A percentile compares a stretch with the other conserved stretches of the same genome.
Conservation (phyloP, 441 rosid species). For the Erodium chrysanthum region DNA sequence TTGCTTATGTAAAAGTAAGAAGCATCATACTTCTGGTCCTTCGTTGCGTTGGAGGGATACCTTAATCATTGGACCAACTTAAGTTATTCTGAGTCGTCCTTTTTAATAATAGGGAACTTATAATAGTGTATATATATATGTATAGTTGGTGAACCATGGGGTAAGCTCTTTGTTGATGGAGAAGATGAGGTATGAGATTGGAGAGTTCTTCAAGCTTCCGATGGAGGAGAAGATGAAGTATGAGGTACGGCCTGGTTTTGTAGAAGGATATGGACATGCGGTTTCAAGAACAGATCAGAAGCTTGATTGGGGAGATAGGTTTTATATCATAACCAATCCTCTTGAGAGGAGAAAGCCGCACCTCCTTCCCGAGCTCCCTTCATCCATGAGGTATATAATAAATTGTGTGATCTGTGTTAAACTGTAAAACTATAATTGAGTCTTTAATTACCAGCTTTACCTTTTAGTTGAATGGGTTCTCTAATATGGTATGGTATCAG, state of each 20-base stretch:
- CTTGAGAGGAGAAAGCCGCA: slow-evolving; percentile 28
- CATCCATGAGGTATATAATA: slow-evolving; percentile 43
- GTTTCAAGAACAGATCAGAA: slow-evolving; percentile 17
- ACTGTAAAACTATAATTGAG: too few species aligned
- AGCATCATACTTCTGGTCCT: too few species aligned
- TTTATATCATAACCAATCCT: slow-evolving; percentile 39
- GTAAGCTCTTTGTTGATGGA: slow-evolving; percentile 23
- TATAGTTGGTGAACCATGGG: slow-evolving; percentile 49
- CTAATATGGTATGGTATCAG: too few species aligned
- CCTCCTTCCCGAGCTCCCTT: slow-evolving; percentile 41
- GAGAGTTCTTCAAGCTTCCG: slow-evolving; percentile 35
- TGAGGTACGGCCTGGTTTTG: slow-evolving; percentile 26
- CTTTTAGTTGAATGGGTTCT: too few species aligned
- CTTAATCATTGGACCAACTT: too few species aligned
- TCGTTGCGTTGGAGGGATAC: too few species aligned
- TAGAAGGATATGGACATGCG: slow-evolving; percentile 36
- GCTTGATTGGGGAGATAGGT: slow-evolving; percentile 43
- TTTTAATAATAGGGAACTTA: too few species aligned
- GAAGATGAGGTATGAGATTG: slow-evolving; percentile 27
- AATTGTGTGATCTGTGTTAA: too few species aligned
- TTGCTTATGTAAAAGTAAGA: too few species aligned
- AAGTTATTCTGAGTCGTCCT: too few species aligned
- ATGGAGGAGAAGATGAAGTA: slow-evolving; percentile 41
- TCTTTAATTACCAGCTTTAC: too few species aligned
- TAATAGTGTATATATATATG: too few species aligned